phyloP scores from a whole-genome alignment of 169 alveolate genomes.

The Babesia microti region DNA sequence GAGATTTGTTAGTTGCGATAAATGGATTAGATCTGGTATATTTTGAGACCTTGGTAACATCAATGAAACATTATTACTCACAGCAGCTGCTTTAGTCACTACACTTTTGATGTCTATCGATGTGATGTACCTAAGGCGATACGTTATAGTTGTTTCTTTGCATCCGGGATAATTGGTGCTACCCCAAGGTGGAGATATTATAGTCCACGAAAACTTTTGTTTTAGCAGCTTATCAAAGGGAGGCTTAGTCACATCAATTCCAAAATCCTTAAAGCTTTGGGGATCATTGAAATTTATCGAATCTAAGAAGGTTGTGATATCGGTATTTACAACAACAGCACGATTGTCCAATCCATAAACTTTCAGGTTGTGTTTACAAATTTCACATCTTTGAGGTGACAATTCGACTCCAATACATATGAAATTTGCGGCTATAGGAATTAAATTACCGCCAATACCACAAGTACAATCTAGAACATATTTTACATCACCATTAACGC shows the following conservation, averaged over 20 bases:
- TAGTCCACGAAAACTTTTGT: slow-evolving; percentile 18
- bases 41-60: slow-evolving; percentile 35
- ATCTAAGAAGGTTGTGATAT: slow-evolving; percentile 14
- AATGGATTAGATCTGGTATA: slow-evolving; percentile 14
- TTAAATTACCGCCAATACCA: slow-evolving; percentile 42
- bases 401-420: slow-evolving; percentile 29
- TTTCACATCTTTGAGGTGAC: slow-evolving; percentile 12
- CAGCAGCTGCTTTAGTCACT: slow-evolving; percentile 3
- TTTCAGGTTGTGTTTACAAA: slow-evolving; percentile 15
- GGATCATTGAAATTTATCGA: slow-evolving; percentile 12
- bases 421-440: slow-evolving; percentile 14
- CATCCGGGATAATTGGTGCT: slow-evolving; percentile 28
- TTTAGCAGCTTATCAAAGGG: slow-evolving; percentile 8
- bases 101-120: slow-evolving; percentile 11
- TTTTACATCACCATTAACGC: background rate
- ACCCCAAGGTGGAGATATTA: slow-evolving; percentile 48
- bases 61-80: slow-evolving; percentile 10
- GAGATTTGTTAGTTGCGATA: slow-evolving; percentile 5
- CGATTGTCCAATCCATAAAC: slow-evolving; percentile 13
- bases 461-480: slow-evolving; percentile 21
- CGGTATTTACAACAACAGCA: slow-evolving; percentile 16
- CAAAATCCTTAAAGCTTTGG: slow-evolving; percentile 12
- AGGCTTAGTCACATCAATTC: slow-evolving; percentile 3
- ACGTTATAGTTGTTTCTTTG: background rate
- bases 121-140: background rate